phyloP scores from a whole-genome alignment of 1,284 basidiomycete genomes.

The Sutorius eximius region DNA sequence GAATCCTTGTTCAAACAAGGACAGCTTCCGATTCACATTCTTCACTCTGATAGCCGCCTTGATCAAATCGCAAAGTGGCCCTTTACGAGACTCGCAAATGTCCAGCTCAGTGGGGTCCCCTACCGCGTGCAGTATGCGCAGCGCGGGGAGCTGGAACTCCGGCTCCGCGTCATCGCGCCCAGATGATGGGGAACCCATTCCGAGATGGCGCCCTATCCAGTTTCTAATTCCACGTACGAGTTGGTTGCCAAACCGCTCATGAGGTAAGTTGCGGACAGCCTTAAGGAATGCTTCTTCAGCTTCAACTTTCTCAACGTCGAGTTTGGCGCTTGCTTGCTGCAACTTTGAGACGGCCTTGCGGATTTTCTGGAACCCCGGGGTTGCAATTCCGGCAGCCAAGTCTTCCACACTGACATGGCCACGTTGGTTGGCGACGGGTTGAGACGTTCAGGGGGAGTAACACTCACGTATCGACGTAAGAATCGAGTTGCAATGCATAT shows the following conservation, averaged over 20 bases:
- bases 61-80: slow-evolving; percentile 43
- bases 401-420: slow-evolving; percentile 45
- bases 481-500: slow-evolving; percentile 63
- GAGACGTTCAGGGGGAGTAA: background rate
- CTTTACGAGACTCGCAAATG: slow-evolving; percentile 7
- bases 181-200: slow-evolving; percentile 10
- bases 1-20: slow-evolving; percentile 82
- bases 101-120: background rate
- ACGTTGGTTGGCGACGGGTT: background rate
- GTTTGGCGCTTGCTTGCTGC: slow-evolving; percentile 48
- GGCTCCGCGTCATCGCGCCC: slow-evolving; percentile 16
- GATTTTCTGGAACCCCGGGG: slow-evolving; percentile 49
- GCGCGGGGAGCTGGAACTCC: slow-evolving; percentile 7
- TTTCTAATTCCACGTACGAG: slow-evolving; percentile 12
- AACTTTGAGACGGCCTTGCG: slow-evolving; percentile 51
- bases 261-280: slow-evolving; percentile 33
- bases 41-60: slow-evolving; percentile 64
- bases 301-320: slow-evolving; percentile 51
- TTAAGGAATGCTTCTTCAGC: slow-evolving; percentile 39
- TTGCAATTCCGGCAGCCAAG: slow-evolving; percentile 35
- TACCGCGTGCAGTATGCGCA: background rate
- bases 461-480: slow-evolving; percentile 57
- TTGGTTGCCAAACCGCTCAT: background rate
- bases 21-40: slow-evolving; percentile 69
- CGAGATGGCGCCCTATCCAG: slow-evolving; percentile 34